phyloP scores from a whole-genome alignment of 768 basidiomycete species.

The Boletus patriciae region DNA sequence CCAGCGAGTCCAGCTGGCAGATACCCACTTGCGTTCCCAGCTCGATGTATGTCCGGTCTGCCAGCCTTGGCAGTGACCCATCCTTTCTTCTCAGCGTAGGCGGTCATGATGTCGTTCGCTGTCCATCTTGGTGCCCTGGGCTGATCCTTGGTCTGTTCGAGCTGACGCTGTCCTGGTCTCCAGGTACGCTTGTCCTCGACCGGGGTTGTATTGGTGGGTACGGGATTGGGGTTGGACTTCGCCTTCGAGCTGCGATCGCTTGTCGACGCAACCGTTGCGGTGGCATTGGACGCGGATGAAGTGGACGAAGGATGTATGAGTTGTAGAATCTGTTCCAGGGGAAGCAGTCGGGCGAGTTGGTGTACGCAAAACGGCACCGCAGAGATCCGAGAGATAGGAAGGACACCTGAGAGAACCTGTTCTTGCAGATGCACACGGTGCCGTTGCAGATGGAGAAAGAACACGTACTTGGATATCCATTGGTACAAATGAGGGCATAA shows the following conservation, averaged over 20 bases:
- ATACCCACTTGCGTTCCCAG: constrained; percentile 83
- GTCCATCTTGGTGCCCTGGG: constrained; percentile 57
- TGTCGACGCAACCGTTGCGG: not conserved
- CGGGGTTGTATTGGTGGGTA: not conserved
- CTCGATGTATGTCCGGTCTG: constrained; percentile 82
- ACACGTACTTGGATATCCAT: constrained; percentile 77
- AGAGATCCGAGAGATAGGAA: constrained; percentile 80
- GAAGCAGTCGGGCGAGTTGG: constrained; percentile 63
- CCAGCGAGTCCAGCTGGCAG: not conserved
- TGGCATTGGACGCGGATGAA: not conserved
- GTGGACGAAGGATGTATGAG: constrained; percentile 52
- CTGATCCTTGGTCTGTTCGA: constrained; percentile 14
- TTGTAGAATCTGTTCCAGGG: constrained; percentile 69
- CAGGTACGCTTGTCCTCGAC: constrained; percentile 76
- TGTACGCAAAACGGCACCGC: constrained; percentile 84
- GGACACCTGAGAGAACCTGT: constrained; percentile 66
- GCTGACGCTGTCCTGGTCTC: constrained; percentile 48
- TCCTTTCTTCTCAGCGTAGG: constrained; percentile 73
- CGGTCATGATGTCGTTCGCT: constrained; percentile 79
- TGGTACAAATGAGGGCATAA: constrained; percentile 80
- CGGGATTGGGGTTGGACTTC: not conserved
- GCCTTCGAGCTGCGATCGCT: not conserved
- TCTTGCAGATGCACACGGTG: not conserved
- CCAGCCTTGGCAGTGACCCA: constrained; percentile 93
- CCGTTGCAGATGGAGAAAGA: not conserved